These are phyloP conservation scores for Paratrypanosoma confusum DNA, from an alignment of 208 protist genomes.

Conservation along the genomic window DNA sequence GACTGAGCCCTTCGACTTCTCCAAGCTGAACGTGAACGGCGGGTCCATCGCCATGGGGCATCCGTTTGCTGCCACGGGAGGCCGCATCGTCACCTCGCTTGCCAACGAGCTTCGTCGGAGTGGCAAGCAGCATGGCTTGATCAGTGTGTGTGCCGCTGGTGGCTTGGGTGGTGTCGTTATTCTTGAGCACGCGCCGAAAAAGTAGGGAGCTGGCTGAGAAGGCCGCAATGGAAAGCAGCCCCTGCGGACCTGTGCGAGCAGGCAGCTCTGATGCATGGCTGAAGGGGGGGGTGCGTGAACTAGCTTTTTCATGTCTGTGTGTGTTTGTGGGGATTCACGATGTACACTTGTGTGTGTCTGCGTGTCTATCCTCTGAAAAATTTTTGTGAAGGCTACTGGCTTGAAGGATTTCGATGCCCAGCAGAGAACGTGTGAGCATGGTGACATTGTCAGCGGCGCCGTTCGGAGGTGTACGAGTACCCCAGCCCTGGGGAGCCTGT, in stretches of 20 bases:
- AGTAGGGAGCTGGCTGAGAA: neutral
- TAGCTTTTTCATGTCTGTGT: neutral
- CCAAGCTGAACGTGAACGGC: slow-evolving; percentile 75
- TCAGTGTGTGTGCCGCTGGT: slow-evolving; percentile 85
- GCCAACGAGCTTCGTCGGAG: slow-evolving; percentile 69
- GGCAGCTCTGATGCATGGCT: neutral
- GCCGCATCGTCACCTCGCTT: slow-evolving; percentile 60
- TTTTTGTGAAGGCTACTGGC: no score
- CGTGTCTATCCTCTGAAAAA: no score
- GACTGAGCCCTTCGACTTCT: slow-evolving; percentile 36
- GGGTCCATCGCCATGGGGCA: slow-evolving; percentile 75
- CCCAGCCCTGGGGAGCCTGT: no score
- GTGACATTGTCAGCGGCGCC: no score
- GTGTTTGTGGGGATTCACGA: no score
- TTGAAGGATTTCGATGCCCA: no score
- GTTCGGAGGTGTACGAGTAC: no score
- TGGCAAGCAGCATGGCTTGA: slow-evolving; percentile 60
- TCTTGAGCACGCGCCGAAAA: slow-evolving; percentile 48
- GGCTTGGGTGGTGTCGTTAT: slow-evolving; percentile 65
- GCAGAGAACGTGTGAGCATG: no score
- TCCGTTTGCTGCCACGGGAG: slow-evolving; percentile 81
- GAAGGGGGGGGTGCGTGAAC: neutral
- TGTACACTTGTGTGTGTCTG: no score
- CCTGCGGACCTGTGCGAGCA: no score
- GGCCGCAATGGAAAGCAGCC: no score